A percentile compares a stretch with the other conserved stretches of the same genome.
Conservation (phyloP, 257 asterid genomes). For the Cordia subcordata region DNA sequence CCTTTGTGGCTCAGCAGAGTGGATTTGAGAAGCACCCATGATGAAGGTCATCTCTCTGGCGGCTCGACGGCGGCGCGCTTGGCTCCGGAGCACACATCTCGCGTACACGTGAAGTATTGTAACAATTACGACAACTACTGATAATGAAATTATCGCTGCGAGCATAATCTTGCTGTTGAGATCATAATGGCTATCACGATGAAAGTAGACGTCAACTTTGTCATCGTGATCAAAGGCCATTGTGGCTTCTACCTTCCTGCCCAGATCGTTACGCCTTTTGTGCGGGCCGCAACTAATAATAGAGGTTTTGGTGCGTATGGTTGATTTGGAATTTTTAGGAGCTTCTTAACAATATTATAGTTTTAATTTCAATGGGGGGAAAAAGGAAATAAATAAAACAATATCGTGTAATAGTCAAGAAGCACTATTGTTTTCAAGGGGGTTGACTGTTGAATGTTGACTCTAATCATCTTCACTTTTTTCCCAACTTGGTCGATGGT, state of each 20-base stretch:
- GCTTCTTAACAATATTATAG: no score
- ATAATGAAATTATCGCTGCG: slow-evolving; percentile 58
- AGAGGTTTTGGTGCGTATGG: not conserved
- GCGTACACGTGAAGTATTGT: slow-evolving; percentile 68
- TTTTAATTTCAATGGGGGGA: no score
- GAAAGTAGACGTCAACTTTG: slow-evolving; percentile 2
- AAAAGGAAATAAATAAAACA: slow-evolving; percentile 3
- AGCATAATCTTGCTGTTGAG: slow-evolving; percentile 64
- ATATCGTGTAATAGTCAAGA: not conserved
- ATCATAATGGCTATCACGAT: slow-evolving; percentile 11
- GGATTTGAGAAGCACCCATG: slow-evolving; percentile 15
- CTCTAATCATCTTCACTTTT: slow-evolving; percentile 2
- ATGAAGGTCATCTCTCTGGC: slow-evolving; percentile 31
- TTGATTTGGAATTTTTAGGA: not conserved
- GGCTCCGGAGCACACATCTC: slow-evolving; percentile 59
- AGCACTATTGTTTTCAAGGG: slow-evolving; percentile 7
- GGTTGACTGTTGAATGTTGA: slow-evolving; percentile 44
- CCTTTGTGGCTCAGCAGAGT: slow-evolving; percentile 32
- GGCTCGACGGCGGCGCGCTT: slow-evolving; percentile 43
- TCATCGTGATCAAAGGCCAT: slow-evolving; percentile 29
- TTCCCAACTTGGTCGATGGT: not conserved
- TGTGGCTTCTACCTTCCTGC: not conserved
- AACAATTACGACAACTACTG: slow-evolving; percentile 53
- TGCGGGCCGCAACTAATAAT: no score
- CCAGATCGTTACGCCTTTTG: no score